Evolutionary conservation across 305 asterid species (phyloP).

Genomic region (Lippia alba): DNA sequence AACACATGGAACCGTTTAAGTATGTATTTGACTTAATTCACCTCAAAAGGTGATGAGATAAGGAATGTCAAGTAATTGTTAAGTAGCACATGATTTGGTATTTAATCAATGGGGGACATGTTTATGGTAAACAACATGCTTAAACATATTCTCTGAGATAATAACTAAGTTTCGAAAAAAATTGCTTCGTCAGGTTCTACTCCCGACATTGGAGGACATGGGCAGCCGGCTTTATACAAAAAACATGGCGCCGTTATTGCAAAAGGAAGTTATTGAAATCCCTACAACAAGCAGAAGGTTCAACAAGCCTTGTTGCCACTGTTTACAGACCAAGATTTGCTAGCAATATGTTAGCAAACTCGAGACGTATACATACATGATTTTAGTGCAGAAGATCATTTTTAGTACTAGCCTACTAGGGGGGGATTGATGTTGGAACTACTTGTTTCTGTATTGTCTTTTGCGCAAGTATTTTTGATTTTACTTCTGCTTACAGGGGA

Average conservation of each 20-base stretch:
- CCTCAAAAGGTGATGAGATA: too few species aligned
- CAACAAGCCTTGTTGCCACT: constrained; percentile 51
- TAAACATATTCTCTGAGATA: too few species aligned
- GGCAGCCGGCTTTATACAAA: constrained; percentile 72
- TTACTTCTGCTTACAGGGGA: neutral
- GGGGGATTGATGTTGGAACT: neutral
- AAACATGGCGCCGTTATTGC: constrained; percentile 59
- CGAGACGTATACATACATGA: constrained; percentile 58
- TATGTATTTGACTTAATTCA: too few species aligned
- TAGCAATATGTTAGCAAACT: constrained; percentile 46
- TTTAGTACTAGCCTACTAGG: constrained; percentile 1
- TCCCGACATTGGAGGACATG: constrained; percentile 74
- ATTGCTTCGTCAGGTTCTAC: constrained; percentile 41
- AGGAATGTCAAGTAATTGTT: too few species aligned
- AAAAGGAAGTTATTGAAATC: constrained; percentile 55
- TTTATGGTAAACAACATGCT: too few species aligned
- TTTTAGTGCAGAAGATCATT: constrained; percentile 41
- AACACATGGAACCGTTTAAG: too few species aligned
- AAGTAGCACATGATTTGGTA: too few species aligned
- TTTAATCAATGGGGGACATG: too few species aligned
- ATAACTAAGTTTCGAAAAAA: neutral
- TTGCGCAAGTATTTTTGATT: neutral
- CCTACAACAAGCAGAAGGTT: constrained; percentile 50
- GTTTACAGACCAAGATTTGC: constrained; percentile 64
- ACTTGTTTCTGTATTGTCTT: too few species aligned